These are phyloP conservation scores for Suillus occidentalis DNA, from an alignment of 768 basidiomycete genomes.

Conservation along the genomic window DNA sequence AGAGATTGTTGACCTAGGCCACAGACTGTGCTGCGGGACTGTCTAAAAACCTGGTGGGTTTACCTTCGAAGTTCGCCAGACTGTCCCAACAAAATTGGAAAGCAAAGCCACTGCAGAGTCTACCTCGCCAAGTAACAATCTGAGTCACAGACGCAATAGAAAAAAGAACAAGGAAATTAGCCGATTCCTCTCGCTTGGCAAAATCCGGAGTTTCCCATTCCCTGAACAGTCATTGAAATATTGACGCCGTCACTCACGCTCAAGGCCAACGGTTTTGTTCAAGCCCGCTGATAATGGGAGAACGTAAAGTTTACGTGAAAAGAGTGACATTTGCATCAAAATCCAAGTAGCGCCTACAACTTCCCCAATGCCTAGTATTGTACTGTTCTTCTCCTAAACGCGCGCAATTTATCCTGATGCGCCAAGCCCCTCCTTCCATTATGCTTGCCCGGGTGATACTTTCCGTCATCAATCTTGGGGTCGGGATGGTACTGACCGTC, in stretches of 20 bases:
- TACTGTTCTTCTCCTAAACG: not conserved
- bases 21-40: not conserved
- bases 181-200: not conserved
- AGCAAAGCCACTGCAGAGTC: not conserved
- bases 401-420: slow-evolving; percentile 4
- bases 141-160: not conserved
- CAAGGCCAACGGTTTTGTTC: not conserved
- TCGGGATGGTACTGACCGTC: slow-evolving; percentile 9
- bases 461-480: slow-evolving; percentile 6
- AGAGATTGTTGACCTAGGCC: not conserved
- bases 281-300: not conserved
- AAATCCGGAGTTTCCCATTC: not conserved
- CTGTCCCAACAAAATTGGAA: not conserved
- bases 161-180: not conserved
- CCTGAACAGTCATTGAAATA: too few species aligned
- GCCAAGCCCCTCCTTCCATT: not conserved
- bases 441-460: slow-evolving; percentile 9
- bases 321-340: slow-evolving; percentile 9
- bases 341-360: not conserved
- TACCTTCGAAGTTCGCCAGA: not conserved
- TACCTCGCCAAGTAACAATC: not conserved
- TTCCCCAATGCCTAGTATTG: not conserved
- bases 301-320: not conserved
- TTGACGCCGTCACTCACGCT: too few species aligned
- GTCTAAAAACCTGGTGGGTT: not conserved